Base-by-base conservation (phyloP, 169 alveolate species). In the Blepharisma undulans region DNA sequence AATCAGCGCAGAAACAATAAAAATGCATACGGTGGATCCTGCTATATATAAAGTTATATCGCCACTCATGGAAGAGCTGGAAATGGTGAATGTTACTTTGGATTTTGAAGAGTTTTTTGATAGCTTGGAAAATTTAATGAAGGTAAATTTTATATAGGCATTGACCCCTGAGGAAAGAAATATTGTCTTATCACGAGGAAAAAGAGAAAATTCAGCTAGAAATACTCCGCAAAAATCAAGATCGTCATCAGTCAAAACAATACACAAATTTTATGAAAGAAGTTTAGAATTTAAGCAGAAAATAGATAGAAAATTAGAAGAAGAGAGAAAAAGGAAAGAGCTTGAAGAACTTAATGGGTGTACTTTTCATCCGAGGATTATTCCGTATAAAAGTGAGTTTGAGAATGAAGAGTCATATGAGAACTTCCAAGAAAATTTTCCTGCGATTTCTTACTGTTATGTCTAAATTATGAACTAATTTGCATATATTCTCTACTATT, bases 111-210 rank as follows among this genome's bases (percentile, higher is more conserved):
- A 32, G 34, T 82, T 82, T 60, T 36, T 22, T 22, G 36, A 82
- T 22, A 82, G 89, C 76, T 4, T 82, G n/a, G 89, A 82, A 22
- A 34, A 48, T 8, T 30, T 82, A 3, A 21, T 82, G 34, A 34
- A 82, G n/a, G 60, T 60, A 22, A 34, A 4, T 33, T 30, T 82
- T 21, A 21, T 82, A 59, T 21, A 82, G 60, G 60, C 48, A 7
- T 30, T 82, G 36, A 22, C 89, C 22, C 89, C 89, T 4, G 89
- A 60, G 7, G 89, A 82, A 82, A 82, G 77, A 48, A 74, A 29
- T 29, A 6, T 74, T 25, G 66, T 48, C 29, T 74, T 22, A 22
- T 74, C 80, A 0, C 7, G 80, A 48, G 66, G 66, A 48, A 48
- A 48, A 48, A 48, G 12, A 48, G 66, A 48, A 48, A 48, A 48